Percentiles rank a stretch among this genome's conserved stretches.
phyloP scores from a whole-genome alignment of 768 basidiomycete genomes.

The Xerocomellus chrysenteron region DNA sequence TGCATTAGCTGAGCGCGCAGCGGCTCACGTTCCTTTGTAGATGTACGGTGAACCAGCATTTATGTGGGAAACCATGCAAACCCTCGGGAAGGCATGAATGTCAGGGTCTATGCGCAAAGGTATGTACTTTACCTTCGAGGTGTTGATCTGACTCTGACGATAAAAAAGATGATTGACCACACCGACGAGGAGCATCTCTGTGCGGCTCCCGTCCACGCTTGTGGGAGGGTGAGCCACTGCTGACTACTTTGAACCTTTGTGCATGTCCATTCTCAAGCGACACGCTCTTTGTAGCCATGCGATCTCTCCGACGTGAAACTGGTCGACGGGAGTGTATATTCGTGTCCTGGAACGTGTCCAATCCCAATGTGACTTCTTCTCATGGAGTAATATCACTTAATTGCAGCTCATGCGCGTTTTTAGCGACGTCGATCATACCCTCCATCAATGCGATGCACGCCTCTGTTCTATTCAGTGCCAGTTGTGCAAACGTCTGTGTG shows the following conservation, averaged over 20 bases:
- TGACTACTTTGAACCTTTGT: too few relatives aligned
- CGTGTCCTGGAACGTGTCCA: constrained; percentile 44
- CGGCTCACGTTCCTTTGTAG: constrained; percentile 29
- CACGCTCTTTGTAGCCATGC: constrained; percentile 38
- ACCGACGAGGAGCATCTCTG: constrained; percentile 51
- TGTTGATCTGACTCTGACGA: background rate
- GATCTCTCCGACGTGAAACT: constrained; percentile 33
- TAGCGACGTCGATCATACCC: constrained; percentile 46
- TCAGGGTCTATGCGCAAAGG: constrained; percentile 51
- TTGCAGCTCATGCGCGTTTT: background rate
- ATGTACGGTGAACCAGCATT: constrained; percentile 50
- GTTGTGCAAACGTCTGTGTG: constrained; percentile 55
- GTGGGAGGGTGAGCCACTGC: constrained; percentile 44
- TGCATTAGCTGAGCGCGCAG: fast-evolving
- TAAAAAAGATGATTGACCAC: constrained; percentile 45
- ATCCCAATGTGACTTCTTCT: constrained; percentile 37
- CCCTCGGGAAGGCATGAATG: constrained; percentile 51
- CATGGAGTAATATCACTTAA: background rate
- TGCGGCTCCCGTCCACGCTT: constrained; percentile 51
- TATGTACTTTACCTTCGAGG: constrained; percentile 11
- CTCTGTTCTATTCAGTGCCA: constrained; percentile 55
- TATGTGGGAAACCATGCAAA: constrained; percentile 54
- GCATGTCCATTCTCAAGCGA: background rate
- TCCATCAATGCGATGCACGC: constrained; percentile 50
- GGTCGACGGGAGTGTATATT: constrained; percentile 31